A percentile compares a stretch with the other conserved stretches of the same genome.
These are phyloP conservation scores for Orbilia javanica DNA, from an alignment of 2,329 filamentous ascomycete genomes.

Conservation along the genomic window DNA sequence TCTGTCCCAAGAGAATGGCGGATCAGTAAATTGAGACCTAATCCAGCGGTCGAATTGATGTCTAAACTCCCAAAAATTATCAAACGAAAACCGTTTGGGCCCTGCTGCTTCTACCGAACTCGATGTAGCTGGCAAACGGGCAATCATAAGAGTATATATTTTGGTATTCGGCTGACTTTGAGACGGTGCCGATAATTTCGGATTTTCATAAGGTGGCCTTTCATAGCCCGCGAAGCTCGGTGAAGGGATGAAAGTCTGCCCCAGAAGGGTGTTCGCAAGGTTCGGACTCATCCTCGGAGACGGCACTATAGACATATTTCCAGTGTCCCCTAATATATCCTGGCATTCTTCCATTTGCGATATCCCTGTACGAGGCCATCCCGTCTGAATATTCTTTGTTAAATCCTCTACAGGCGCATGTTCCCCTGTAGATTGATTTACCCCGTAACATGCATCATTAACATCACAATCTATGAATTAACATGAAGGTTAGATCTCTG, in stretches of 20 bases:
- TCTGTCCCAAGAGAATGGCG: neutral
- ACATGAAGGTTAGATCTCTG: neutral
- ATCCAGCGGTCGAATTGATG: constrained; percentile 7
- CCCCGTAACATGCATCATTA: neutral
- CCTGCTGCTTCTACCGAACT: neutral
- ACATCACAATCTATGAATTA: neutral
- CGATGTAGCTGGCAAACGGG: neutral
- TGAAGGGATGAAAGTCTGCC: neutral
- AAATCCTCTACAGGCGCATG: neutral
- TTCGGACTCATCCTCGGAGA: neutral
- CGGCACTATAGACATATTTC: neutral
- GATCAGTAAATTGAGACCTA: neutral
- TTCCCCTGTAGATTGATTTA: neutral
- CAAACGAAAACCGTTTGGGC: neutral
- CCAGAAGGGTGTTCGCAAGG: neutral
- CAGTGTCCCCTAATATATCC: neutral
- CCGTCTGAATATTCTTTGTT: neutral
- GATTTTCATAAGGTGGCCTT: neutral
- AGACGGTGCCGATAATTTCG: neutral
- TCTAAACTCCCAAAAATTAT: neutral
- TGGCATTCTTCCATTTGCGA: neutral
- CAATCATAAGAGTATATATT: constrained; percentile 7
- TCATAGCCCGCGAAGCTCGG: neutral
- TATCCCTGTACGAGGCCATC: neutral
- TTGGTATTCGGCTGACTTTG: neutral